Evolutionary conservation across 2,329 filamentous ascomycete genomes (phyloP).

Genomic region (Talaromyces sp.): DNA sequence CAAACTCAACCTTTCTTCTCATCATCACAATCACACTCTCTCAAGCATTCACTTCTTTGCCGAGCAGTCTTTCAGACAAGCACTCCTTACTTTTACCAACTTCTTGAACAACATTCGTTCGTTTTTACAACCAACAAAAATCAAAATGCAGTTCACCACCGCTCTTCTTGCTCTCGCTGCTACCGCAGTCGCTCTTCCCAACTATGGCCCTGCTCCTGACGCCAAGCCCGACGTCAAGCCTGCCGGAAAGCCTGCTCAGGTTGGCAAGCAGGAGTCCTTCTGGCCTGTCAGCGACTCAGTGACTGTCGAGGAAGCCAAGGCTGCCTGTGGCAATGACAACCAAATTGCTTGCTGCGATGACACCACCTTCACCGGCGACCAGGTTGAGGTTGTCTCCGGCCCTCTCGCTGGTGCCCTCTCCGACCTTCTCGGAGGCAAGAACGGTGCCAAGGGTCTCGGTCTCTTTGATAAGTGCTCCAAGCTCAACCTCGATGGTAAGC

Average conservation of each 20-base stretch:
- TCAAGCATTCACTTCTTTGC: slow-evolving; percentile 21
- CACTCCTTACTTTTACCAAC: slow-evolving; percentile 19
- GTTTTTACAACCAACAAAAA: slow-evolving; percentile 18
- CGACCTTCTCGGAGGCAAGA: slow-evolving; percentile 32
- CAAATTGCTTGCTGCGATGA: slow-evolving; percentile 40
- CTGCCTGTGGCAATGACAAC: slow-evolving; percentile 36
- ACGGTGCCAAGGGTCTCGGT: slow-evolving; percentile 31
- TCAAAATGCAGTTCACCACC: slow-evolving; percentile 37
- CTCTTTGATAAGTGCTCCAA: slow-evolving; percentile 42
- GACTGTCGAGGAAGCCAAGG: slow-evolving; percentile 35
- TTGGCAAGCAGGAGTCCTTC: slow-evolving; percentile 25
- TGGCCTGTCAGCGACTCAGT: slow-evolving; percentile 30
- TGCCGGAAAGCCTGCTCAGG: slow-evolving; percentile 22
- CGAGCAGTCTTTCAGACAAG: slow-evolving; percentile 17
- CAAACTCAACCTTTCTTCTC: slow-evolving; percentile 16
- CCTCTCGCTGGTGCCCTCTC: slow-evolving; percentile 30
- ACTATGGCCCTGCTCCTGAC: slow-evolving; percentile 16
- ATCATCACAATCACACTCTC: slow-evolving; percentile 24
- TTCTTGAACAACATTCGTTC: slow-evolving; percentile 12
- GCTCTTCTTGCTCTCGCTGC: slow-evolving; percentile 32
- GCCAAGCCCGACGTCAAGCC: too few species aligned
- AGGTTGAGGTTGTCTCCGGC: slow-evolving; percentile 28
- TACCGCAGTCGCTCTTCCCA: slow-evolving; percentile 29
- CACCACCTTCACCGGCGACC: slow-evolving; percentile 32
- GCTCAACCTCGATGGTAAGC: slow-evolving; percentile 31